Base-by-base conservation (phyloP, 306 rosid genomes). In the Quillaja saponaria region DNA sequence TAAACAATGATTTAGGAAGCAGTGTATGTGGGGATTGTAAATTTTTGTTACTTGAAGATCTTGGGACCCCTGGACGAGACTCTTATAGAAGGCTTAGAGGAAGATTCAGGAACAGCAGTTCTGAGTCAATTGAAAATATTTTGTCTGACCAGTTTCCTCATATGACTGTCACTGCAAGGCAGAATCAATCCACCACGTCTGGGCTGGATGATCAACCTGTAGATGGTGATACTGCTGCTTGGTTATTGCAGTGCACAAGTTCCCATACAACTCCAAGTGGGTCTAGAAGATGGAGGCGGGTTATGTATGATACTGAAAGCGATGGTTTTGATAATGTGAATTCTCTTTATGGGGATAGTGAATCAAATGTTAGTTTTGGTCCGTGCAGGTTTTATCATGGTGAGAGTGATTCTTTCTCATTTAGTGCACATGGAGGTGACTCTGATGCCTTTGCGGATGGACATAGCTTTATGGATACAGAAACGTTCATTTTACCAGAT, bases 1-100 rank as follows among this genome's bases (percentile, higher is more conserved):
- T 64, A 44, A 53, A 64, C 31, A 55, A 55, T 20, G 90, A 86
- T 70, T 76, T 68, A 61, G 67, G 71, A 59, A 59, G 63, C 2
- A 38, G 58, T 60, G 67, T 90, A 34, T 94, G 99, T 39, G 95
- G 90, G 40, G 97, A 94, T 65, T 94, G 97, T 80, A 87, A 90
- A 60, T 90, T 90, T 82, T 78, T 94, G 66, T 68, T 85, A 55
- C 84, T 83, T 16, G 99, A 94, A 76, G 96, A 86, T 72, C 60
- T 65, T 64, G 84, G 79, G 59, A 76, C 50, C 42, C 88, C 80
- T 21, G 3, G 48, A 12, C 87, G 20, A 41, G 69, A 71, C 35
- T 57, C 83, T 63, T 77, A 47, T 59, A 77, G 72, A 56, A 54
- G 82, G 20, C 68, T 55, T 13, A 71, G 95, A 63, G 74, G 90